phyloP scores from a whole-genome alignment of 1,284 basidiomycete genomes.

The Fomitopsis pinicola region DNA sequence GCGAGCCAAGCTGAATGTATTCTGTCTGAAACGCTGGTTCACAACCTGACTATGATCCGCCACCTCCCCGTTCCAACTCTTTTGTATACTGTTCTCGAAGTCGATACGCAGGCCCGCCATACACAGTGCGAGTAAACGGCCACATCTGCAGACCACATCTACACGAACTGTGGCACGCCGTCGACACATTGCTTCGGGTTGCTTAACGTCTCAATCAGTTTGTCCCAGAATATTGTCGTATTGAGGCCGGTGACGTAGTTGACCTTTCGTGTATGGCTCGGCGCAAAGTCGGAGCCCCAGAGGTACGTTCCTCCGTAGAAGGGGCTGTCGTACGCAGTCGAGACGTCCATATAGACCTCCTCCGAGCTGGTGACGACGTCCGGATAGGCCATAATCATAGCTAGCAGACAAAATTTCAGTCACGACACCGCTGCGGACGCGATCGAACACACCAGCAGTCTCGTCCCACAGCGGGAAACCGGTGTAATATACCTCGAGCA shows the following conservation, averaged over 20 bases:
- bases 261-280: neutral
- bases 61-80: too few species aligned
- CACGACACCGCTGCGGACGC: too few species aligned
- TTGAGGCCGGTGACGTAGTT: neutral
- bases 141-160: neutral
- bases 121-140: too few species aligned
- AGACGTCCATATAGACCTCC: slow-evolving; percentile 3
- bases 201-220: neutral
- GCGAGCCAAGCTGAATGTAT: too few species aligned
- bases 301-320: neutral
- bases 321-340: neutral
- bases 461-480: neutral
- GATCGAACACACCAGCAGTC: neutral
- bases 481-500: neutral
- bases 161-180: neutral
- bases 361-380: neutral
- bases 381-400: slow-evolving; percentile 1
- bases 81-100: too few species aligned
- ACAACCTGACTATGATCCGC: too few species aligned
- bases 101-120: too few species aligned
- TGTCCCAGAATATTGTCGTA: slow-evolving; percentile 1
- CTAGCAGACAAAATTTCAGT: neutral
- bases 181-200: neutral
- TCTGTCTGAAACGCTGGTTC: too few species aligned
- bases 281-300: slow-evolving; percentile 1